These are phyloP conservation scores for Pichia pseudocactophila DNA, from an alignment of 805 yeast species.

Conservation along the genomic window DNA sequence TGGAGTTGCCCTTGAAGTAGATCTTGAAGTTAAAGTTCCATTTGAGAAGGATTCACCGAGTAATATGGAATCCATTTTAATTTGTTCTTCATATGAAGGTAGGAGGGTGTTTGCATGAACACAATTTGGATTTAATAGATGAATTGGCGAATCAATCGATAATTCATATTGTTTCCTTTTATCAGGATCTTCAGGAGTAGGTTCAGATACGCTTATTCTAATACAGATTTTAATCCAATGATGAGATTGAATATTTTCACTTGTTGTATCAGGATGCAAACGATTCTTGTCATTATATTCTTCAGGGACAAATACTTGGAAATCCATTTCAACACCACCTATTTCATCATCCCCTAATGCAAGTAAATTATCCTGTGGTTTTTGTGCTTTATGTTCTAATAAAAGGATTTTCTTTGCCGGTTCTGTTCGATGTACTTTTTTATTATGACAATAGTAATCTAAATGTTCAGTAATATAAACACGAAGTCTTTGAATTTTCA, in stretches of 20 bases:
- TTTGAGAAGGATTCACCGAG: not conserved
- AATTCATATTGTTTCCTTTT: slow-evolving; percentile 91
- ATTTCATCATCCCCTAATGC: slow-evolving; percentile 40
- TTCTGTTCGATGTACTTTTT: slow-evolving; percentile 86
- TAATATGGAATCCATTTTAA: slow-evolving; percentile 10
- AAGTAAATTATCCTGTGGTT: slow-evolving; percentile 39
- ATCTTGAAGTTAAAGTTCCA: slow-evolving; percentile 4
- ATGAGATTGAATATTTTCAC: slow-evolving; percentile 70
- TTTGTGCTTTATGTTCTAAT: slow-evolving; percentile 67
- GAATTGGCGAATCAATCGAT: slow-evolving; percentile 90
- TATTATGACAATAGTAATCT: slow-evolving; percentile 81
- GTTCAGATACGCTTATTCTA: slow-evolving; percentile 62
- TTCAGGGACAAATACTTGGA: slow-evolving; percentile 79
- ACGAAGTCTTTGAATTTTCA: slow-evolving; percentile 77
- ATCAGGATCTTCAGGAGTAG: slow-evolving; percentile 31
- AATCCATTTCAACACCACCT: slow-evolving; percentile 71
- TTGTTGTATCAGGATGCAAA: slow-evolving; percentile 81
- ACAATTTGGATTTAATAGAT: slow-evolving; percentile 65
- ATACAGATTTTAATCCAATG: slow-evolving; percentile 94
- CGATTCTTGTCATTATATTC: slow-evolving; percentile 44
- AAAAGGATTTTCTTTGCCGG: slow-evolving; percentile 75
- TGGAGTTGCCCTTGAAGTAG: not conserved
- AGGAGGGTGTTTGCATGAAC: slow-evolving; percentile 72
- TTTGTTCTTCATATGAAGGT: slow-evolving; percentile 51
- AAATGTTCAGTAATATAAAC: slow-evolving; percentile 80